phyloP scores from a whole-genome alignment of 345 rosid species.

The Rhizophora apiculata region DNA sequence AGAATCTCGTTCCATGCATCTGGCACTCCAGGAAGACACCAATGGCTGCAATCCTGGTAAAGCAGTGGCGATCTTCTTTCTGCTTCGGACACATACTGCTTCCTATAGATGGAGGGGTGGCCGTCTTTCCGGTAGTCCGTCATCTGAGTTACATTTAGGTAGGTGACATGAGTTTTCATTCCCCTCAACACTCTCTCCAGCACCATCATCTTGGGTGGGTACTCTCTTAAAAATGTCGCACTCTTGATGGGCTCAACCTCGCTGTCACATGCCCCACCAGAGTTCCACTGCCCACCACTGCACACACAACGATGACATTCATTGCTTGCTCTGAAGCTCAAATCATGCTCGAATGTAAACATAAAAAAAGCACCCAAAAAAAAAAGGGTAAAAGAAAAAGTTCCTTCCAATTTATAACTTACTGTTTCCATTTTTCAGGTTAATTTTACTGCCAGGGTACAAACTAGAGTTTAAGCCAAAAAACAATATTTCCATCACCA shows the following conservation, averaged over 20 bases:
- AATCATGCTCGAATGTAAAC: neutral
- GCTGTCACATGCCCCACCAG: constrained; percentile 84
- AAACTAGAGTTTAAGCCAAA: neutral
- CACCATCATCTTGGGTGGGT: constrained; percentile 76
- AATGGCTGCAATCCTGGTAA: constrained; percentile 96
- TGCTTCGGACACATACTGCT: constrained; percentile 35
- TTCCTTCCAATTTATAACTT: neutral
- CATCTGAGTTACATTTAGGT: constrained; percentile 76
- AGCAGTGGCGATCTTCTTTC: constrained; percentile 52
- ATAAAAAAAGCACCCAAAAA: too few species aligned
- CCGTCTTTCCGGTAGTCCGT: constrained; percentile 90
- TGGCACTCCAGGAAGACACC: constrained; percentile 99
- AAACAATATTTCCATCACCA: neutral
- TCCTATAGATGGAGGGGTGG: constrained; percentile 88
- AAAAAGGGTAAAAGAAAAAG: neutral
- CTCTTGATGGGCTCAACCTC: constrained; percentile 88
- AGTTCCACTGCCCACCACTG: constrained; percentile 99
- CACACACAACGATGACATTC: neutral
- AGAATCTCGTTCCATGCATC: constrained; percentile 92
- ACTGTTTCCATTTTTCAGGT: neutral
- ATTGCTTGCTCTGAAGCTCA: neutral
- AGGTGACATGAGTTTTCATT: constrained; percentile 75
- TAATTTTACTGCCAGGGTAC: neutral
- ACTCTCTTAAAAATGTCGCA: constrained; percentile 54
- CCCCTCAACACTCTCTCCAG: constrained; percentile 68